Evolutionary conservation across 352 stramenopile species (phyloP), one percentile per base, ranked within the genome.

Genomic region (Phytopythium litorale): DNA sequence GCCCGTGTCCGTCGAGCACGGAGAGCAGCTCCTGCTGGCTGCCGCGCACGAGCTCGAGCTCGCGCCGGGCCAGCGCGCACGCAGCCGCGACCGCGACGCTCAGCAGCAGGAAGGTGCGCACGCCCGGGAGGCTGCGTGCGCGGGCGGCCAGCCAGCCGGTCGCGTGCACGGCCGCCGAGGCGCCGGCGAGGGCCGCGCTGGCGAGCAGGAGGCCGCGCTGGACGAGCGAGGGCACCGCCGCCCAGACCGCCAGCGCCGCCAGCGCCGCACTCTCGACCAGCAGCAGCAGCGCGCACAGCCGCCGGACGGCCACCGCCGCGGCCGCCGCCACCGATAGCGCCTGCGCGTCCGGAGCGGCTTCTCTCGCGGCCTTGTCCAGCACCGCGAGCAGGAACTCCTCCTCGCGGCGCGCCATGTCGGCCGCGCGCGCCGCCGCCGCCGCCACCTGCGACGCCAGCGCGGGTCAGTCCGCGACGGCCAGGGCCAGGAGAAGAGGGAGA

Each of bases 321-420:
- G 73, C 63, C 12, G 43, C 59, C 16, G 59, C 62, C 51, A 78
- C 62, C 6, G 66, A 58, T 5, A 70, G 64, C 21, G 70, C 60
- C 37, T 68, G 61, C n/a, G 72, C 25, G 13, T 25, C 56, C 57
- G 33, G 58, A 21, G 46, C 60, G 21, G 49, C 56, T n/a, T 57
- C 28, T 23, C 60, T 46, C 7, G 35, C 8, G 30, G 79, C 73
- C 33, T 62, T 79, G 8, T 70, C 67, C 8, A 68, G 68, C 45
- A 88, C 73, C 15, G 68, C 65, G 12, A 62, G 61, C 42, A 89
- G 30, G 60, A 85, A 90, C 23, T 70, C 60, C 40, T 89, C 79
- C 35, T 92, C 82, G 23, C 66, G 64, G 12, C 67, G 62, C 51
- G 88, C 75, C 4, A 83, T 81, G 6, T 67, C 59, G 12, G 68